Percentiles rank a stretch among this genome's conserved stretches.
These are phyloP conservation scores for Dissoconium aciculare DNA, from an alignment of 2,329 filamentous ascomycete species.

Conservation along the genomic window DNA sequence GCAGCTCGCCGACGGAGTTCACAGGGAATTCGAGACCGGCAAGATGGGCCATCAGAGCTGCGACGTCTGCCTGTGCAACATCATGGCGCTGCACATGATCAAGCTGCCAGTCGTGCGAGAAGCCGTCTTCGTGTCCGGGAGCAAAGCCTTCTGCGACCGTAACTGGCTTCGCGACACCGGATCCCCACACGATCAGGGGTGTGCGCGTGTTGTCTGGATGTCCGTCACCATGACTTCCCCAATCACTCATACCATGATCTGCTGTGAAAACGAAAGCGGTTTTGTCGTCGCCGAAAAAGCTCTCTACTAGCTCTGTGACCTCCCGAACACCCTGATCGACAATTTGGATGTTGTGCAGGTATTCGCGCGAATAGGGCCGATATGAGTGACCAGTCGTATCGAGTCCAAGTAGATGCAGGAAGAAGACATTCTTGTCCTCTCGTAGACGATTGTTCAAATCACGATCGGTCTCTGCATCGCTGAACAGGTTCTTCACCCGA, in stretches of 20 bases:
- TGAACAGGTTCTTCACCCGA: constrained; percentile 74
- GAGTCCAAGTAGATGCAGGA: constrained; percentile 79
- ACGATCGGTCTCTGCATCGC: constrained; percentile 60
- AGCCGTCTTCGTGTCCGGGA: constrained; percentile 71
- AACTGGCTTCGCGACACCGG: constrained; percentile 67
- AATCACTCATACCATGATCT: constrained; percentile 98
- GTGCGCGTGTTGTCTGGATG: constrained; percentile 95
- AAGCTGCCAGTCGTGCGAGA: constrained; percentile 78
- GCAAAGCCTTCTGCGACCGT: constrained; percentile 42
- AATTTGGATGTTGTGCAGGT: constrained; percentile 83
- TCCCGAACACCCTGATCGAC: constrained; percentile 83
- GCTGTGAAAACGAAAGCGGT: constrained; percentile 95
- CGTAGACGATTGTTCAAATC: constrained; percentile 58
- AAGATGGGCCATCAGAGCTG: constrained; percentile 88
- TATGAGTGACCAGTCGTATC: constrained; percentile 80
- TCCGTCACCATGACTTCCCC: constrained; percentile 96
- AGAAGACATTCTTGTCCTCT: constrained; percentile 83
- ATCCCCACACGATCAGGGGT: constrained; percentile 83
- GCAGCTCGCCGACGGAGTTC: constrained; percentile 89
- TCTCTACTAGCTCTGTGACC: constrained; percentile 63
- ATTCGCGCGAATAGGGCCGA: constrained; percentile 88
- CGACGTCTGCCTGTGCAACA: constrained; percentile 85
- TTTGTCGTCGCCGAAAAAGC: constrained; percentile 68
- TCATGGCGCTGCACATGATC: constrained; percentile 73
- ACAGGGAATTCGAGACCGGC: constrained; percentile 79